These are phyloP conservation scores for Cicer arietinum DNA, from an alignment of 306 rosid genomes.

Conservation along the genomic window DNA sequence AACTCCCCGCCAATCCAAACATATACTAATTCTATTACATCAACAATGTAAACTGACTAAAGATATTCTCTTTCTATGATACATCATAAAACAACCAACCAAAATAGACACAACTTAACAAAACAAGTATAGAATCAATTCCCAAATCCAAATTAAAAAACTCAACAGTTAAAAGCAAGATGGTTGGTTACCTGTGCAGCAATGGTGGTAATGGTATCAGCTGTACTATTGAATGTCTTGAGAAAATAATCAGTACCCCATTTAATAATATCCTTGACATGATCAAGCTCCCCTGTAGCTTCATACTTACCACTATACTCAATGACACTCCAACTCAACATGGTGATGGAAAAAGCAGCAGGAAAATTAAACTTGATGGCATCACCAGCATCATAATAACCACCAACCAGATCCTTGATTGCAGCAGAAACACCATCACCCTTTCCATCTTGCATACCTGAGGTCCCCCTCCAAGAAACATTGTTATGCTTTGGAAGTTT, in stretches of 20 bases:
- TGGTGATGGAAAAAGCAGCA: conserved; percentile 73
- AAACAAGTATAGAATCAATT: background rate
- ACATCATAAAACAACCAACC: background rate
- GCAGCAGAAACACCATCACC: conserved; percentile 40
- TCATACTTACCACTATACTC: conserved; percentile 92
- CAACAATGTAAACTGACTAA: background rate
- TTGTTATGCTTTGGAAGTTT: conserved; percentile 93
- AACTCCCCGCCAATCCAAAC: too few species aligned
- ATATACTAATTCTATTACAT: background rate
- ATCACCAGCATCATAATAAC: conserved; percentile 96
- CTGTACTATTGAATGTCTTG: conserved; percentile 88
- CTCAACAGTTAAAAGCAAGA: background rate
- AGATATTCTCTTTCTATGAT: background rate
- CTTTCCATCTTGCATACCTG: conserved; percentile 74
- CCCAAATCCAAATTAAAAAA: background rate
- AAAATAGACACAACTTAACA: background rate
- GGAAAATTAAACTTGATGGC: conserved; percentile 97
- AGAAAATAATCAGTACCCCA: conserved; percentile 96
- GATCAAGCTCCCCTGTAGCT: conserved; percentile 89
- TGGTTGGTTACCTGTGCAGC: conserved; percentile 68
- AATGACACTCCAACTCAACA: conserved; percentile 98
- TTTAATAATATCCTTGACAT: conserved; percentile 82
- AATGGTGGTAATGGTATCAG: conserved; percentile 65
- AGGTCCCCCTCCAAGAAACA: conserved; percentile 97
- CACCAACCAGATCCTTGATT: conserved; percentile 83